Conservation (phyloP, 306 rosid species). For the Quillaja saponaria region DNA sequence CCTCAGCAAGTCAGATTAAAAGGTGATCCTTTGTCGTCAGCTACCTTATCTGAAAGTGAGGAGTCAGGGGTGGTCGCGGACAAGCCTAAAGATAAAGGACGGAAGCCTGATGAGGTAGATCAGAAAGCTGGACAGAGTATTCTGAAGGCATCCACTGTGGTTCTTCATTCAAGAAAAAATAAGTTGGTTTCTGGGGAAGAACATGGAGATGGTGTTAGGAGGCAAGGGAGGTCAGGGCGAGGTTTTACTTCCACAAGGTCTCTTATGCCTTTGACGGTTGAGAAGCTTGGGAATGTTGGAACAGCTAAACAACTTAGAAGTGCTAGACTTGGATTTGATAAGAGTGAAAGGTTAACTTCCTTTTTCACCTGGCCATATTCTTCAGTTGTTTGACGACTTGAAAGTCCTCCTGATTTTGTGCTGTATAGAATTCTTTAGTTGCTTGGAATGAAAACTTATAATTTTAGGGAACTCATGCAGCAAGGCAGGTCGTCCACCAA, state of each 20-base stretch:
- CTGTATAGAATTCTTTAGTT: constrained; percentile 19
- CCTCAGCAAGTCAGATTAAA: constrained; percentile 83
- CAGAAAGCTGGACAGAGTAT: constrained; percentile 70
- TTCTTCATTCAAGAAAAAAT: constrained; percentile 72
- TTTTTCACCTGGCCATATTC: constrained; percentile 18
- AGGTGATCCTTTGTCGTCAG: constrained; percentile 74
- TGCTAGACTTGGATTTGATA: constrained; percentile 77
- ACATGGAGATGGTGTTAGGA: constrained; percentile 89
- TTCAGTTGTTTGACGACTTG: constrained; percentile 28
- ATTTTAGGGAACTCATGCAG: constrained; percentile 60
- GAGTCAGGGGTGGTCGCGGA: constrained; percentile 85
- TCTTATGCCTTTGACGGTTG: constrained; percentile 62
- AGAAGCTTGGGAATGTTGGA: constrained; percentile 74
- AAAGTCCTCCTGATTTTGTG: background rate
- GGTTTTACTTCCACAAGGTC: constrained; percentile 66
- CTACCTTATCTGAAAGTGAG: constrained; percentile 89
- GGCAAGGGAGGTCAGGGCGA: constrained; percentile 98
- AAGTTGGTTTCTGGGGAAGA: constrained; percentile 80
- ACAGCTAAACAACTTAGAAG: constrained; percentile 97
- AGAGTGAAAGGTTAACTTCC: constrained; percentile 73
- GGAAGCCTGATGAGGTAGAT: constrained; percentile 70
- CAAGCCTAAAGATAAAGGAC: constrained; percentile 73
- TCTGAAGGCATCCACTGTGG: constrained; percentile 65
- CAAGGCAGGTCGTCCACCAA: constrained; percentile 98
- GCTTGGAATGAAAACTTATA: constrained; percentile 30